Percentiles rank a stretch among this genome's conserved stretches.
phyloP scores from a whole-genome alignment of 805 yeast species.

The Metschnikowia anglica region DNA sequence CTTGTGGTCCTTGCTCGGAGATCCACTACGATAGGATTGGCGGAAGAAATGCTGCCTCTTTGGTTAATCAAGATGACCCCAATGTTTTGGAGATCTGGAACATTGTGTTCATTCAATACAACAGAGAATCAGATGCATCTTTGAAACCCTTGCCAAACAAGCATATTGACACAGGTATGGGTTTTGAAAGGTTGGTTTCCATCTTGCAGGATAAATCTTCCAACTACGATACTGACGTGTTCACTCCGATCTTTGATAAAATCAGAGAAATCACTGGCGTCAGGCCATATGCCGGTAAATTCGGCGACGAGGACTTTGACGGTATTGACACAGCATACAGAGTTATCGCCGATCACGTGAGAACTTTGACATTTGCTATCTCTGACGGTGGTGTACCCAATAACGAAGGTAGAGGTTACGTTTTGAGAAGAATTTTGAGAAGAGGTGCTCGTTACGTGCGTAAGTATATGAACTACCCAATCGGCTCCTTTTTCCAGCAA shows the following conservation, averaged over 20 bases:
- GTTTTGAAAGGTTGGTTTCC: conserved; percentile 95
- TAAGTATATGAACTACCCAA: conserved; percentile 93
- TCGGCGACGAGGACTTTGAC: conserved; percentile 88
- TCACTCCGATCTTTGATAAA: conserved; percentile 79
- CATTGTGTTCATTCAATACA: conserved; percentile 93
- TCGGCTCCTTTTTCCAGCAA: conserved; percentile 89
- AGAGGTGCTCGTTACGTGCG: conserved; percentile 97
- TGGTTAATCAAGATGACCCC: conserved; percentile 97
- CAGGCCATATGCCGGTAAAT: conserved; percentile 87
- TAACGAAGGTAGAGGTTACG: conserved; percentile 99
- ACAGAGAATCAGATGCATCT: conserved; percentile 85
- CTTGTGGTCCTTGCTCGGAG: conserved; percentile 99
- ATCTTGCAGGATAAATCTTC: conserved; percentile 87
- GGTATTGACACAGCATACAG: conserved; percentile 98
- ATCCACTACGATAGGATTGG: conserved; percentile 98
- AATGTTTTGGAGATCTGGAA: conserved; percentile 98
- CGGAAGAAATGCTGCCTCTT: conserved; percentile 88
- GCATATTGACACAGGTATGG: conserved; percentile 98
- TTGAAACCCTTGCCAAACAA: conserved; percentile 85
- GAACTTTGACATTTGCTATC: conserved; percentile 93
- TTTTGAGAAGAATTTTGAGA: conserved; percentile 91
- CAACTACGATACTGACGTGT: conserved; percentile 97
- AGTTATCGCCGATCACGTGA: conserved; percentile 96
- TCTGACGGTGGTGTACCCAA: conserved; percentile 99
- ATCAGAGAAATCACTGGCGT: conserved; percentile 93